A percentile compares a stretch with the other conserved stretches of the same genome.
phyloP scores from a whole-genome alignment of 768 basidiomycete genomes.

The Mycena vitilis region DNA sequence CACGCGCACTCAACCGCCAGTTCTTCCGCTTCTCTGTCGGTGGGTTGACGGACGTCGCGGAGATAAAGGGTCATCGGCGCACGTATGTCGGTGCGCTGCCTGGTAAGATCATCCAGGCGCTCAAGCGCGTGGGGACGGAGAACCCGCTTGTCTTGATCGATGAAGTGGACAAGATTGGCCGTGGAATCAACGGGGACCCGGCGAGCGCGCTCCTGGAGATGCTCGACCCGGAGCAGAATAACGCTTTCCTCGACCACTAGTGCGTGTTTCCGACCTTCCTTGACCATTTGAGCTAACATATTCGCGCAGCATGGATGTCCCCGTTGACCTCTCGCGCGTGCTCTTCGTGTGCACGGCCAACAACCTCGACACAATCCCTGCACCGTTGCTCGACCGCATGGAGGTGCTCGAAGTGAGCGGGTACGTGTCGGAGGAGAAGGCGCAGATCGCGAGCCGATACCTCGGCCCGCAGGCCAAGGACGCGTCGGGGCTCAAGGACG shows the following conservation, averaged over 20 bases:
- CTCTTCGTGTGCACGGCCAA: constrained; percentile 99
- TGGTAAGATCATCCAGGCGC: constrained; percentile 94
- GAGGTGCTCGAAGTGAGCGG: constrained; percentile 95
- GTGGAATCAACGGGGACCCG: constrained; percentile 93
- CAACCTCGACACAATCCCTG: constrained; percentile 93
- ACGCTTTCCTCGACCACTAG: constrained; percentile 95
- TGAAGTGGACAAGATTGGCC: constrained; percentile 95
- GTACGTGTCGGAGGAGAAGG: constrained; percentile 94
- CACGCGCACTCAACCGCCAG: constrained; percentile 87
- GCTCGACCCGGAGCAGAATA: constrained; percentile 96
- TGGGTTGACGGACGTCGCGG: constrained; percentile 96
- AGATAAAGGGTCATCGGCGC: constrained; percentile 97
- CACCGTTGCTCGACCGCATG: constrained; percentile 94
- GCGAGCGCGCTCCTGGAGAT: constrained; percentile 92
- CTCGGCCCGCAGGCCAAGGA: constrained; percentile 95
- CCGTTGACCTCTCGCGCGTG: constrained; percentile 94
- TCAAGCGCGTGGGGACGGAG: constrained; percentile 93
- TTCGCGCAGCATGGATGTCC: constrained; percentile 88
- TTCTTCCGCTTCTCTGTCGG: constrained; percentile 99
- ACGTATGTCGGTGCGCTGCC: constrained; percentile 98
- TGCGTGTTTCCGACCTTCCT: constrained; percentile 52
- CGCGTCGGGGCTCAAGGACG: constrained; percentile 85
- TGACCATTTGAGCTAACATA: constrained; percentile 15
- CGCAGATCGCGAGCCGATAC: constrained; percentile 87
- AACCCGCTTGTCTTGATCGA: constrained; percentile 96